Conservation (phyloP, 352 stramenopile species). For the Phytophthora cajani region DNA sequence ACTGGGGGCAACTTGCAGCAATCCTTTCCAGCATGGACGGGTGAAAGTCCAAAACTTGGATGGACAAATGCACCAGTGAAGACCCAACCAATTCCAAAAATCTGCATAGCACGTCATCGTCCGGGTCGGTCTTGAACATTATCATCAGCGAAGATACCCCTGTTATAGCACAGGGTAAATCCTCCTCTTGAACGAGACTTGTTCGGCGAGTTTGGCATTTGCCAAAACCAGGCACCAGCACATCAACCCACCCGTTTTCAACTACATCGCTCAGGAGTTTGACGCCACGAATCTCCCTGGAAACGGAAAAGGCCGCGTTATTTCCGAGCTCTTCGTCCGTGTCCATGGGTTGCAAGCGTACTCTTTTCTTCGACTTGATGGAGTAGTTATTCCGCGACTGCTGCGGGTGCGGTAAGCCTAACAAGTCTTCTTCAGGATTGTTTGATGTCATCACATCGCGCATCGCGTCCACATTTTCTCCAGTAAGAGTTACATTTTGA, state of each 20-base stretch:
- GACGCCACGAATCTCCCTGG: neutral
- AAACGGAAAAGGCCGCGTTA: slow-evolving; percentile 5
- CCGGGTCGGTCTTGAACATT: slow-evolving; percentile 3
- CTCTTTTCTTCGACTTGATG: neutral
- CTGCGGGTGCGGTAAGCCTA: neutral
- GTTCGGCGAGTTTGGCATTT: slow-evolving; percentile 7
- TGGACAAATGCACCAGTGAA: slow-evolving; percentile 3
- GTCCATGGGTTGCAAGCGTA: slow-evolving; percentile 2
- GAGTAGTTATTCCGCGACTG: neutral
- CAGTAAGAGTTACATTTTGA: neutral
- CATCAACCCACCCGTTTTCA: slow-evolving; percentile 8
- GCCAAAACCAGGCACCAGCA: slow-evolving; percentile 11
- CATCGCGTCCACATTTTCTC: neutral
- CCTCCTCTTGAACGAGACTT: neutral
- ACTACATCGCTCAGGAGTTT: neutral
- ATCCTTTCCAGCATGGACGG: neutral
- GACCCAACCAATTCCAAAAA: slow-evolving; percentile 6
- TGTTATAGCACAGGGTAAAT: neutral
- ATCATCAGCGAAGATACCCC: slow-evolving; percentile 2
- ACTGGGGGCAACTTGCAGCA: neutral
- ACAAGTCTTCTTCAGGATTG: neutral
- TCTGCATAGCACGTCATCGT: slow-evolving; percentile 2
- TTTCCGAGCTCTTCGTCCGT: slow-evolving; percentile 4
- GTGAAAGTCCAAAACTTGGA: neutral
- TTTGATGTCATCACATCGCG: neutral